Percentiles rank a stretch among this genome's conserved stretches.
These are phyloP conservation scores for Candida freyschussii DNA, from an alignment of 1,139 yeast genomes.

Conservation along the genomic window DNA sequence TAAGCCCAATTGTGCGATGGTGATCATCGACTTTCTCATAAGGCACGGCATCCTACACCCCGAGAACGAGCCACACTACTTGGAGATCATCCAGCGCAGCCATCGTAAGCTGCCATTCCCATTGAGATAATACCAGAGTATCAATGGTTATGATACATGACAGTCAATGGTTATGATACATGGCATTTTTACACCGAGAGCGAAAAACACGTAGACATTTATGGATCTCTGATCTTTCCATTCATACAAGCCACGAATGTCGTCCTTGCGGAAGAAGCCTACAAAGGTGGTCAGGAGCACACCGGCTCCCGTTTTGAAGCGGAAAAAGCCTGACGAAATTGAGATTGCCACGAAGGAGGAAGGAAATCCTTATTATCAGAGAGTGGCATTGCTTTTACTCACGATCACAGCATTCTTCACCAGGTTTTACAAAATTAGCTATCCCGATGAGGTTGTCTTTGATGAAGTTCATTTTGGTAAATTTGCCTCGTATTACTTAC, in stretches of 20 bases:
- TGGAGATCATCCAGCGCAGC: slow-evolving; percentile 50
- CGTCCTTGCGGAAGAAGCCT: background rate
- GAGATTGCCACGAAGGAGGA: slow-evolving; percentile 2
- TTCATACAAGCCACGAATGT: background rate
- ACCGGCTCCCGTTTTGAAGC: too few relatives aligned
- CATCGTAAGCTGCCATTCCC: slow-evolving; percentile 78
- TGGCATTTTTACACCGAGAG: too few relatives aligned
- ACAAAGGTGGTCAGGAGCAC: too few relatives aligned
- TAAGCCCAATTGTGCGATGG: slow-evolving; percentile 85
- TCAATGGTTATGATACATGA: too few relatives aligned
- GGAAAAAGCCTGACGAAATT: too few relatives aligned
- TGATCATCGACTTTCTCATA: slow-evolving; percentile 75
- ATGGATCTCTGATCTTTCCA: too few relatives aligned
- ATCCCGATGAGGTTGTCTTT: slow-evolving; percentile 86
- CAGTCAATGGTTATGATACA: too few relatives aligned
- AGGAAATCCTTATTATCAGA: slow-evolving; percentile 30
- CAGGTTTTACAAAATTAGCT: slow-evolving; percentile 65
- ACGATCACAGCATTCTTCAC: slow-evolving; percentile 65
- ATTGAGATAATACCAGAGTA: slow-evolving; percentile 30
- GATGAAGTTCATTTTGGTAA: slow-evolving; percentile 99
- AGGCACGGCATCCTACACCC: slow-evolving; percentile 70
- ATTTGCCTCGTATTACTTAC: slow-evolving; percentile 83
- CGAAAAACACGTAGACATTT: too few relatives aligned
- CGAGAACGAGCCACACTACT: slow-evolving; percentile 57
- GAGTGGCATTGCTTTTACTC: slow-evolving; percentile 41